Base-by-base conservation (phyloP, 225 moss, liverwort and hornwort genomes). In the Lunularia cruciata region DNA sequence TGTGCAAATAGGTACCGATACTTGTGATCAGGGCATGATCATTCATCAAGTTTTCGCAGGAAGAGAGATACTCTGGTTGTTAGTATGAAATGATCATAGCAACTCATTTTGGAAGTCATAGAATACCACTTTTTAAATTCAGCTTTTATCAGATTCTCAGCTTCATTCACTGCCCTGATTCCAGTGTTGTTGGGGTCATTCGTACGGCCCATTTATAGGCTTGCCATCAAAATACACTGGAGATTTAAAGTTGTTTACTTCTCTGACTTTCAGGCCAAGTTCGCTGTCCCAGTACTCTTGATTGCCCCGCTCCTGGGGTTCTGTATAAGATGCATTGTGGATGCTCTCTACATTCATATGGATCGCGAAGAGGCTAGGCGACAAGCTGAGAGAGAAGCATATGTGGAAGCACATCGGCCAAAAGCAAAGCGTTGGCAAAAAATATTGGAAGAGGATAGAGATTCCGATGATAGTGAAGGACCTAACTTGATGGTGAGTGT, bases 221-320 rank as follows among this genome's bases (percentile, higher is more conserved):
- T 43, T 43, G 43, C 15, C 43, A 43, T 43, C 7, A 7, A 7
- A 7, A 7, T 43, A 7, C 9, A 7, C 43, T 7, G 43, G 43
- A 43, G 12, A 15, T 7, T 15, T 43, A 15, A 7, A 15, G 43
- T 15, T 7, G 7, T 7, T 43, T 43, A 43, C 15, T 7, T 43
- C 9, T 15, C 43, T 16, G 5, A 43, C 37, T 39, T 39, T 40
- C 73, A 92, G 92, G 90, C 79, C 18, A 92, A 79, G 58, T 78
- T 92, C 74, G 81, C 90, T 57, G 77, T 95, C 54, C 85, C 95
- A 25, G 61, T 88, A 65, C 81, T 95, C 25, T 78, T 95, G 67
- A 77, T 92, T 72, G 95, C 95, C 63, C 95, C 95, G 46, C 71
- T 95, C 47, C 78, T 92, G 58, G 95, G 95, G 56, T 95, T 92